These are phyloP conservation scores for Orbilia quercus DNA, from an alignment of 2,329 filamentous ascomycete genomes.

Conservation along the genomic window DNA sequence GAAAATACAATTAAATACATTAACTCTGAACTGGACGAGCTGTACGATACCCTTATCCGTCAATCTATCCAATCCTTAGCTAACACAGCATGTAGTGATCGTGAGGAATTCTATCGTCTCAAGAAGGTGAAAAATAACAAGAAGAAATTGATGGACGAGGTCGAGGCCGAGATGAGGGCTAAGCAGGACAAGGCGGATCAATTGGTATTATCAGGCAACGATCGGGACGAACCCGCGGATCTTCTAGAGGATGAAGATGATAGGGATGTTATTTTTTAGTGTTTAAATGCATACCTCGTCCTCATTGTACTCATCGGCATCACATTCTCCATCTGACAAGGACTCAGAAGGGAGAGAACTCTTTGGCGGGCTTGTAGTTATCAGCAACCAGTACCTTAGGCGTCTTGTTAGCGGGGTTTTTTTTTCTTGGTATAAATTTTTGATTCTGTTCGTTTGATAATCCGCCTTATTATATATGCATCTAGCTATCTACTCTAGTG, in stretches of 20 bases:
- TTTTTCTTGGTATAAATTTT: constrained; percentile 22
- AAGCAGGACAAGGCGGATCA: constrained; percentile 66
- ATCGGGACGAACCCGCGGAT: constrained; percentile 32
- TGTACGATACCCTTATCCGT: constrained; percentile 66
- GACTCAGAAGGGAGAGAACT: neutral
- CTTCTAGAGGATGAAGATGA: constrained; percentile 61
- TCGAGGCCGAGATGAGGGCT: constrained; percentile 79
- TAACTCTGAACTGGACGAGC: constrained; percentile 95
- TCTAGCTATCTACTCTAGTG: constrained; percentile 33
- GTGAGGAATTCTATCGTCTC: constrained; percentile 96
- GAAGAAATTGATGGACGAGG: constrained; percentile 77
- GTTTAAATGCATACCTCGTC: constrained; percentile 41
- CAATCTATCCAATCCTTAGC: no score
- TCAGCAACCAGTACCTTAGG: constrained; percentile 36
- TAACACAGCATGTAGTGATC: constrained; percentile 64
- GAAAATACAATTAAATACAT: constrained; percentile 99
- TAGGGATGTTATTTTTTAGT: constrained; percentile 62
- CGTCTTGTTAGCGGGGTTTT: constrained; percentile 55
- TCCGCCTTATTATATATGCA: constrained; percentile 37
- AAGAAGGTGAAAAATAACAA: constrained; percentile 95
- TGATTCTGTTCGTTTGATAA: constrained; percentile 23
- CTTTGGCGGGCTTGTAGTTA: constrained; percentile 4
- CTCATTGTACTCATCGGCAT: constrained; percentile 30
- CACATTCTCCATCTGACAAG: constrained; percentile 20
- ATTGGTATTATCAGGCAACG: constrained; percentile 33